These are phyloP conservation scores for Xerocomus minutiporus DNA, from an alignment of 1,284 basidiomycete species.

Conservation along the genomic window DNA sequence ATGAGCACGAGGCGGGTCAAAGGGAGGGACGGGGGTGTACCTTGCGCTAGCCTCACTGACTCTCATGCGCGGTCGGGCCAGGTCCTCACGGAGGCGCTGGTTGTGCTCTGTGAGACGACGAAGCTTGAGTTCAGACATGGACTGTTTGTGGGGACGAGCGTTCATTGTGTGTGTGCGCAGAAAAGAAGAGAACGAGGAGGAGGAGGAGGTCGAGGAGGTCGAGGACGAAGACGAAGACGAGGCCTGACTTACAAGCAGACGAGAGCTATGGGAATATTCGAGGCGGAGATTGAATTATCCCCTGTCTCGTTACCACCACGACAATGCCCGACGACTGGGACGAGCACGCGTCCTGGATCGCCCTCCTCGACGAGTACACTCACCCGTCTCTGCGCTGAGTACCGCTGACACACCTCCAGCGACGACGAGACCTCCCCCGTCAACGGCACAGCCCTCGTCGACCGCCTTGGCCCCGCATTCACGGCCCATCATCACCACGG, in stretches of 20 bases:
- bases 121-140: conserved; percentile 82
- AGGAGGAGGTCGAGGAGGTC: not conserved
- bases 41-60: conserved; percentile 74
- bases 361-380: conserved; percentile 28
- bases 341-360: conserved; percentile 26
- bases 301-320: conserved; percentile 6
- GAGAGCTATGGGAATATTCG: conserved; percentile 11
- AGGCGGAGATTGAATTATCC: conserved; percentile 25
- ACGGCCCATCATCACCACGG: conserved; percentile 14
- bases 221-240: conserved; percentile 4
- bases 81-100: conserved; percentile 68
- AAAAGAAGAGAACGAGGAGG: conserved; percentile 9
- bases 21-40: conserved; percentile 37
- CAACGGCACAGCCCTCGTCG: conserved; percentile 20
- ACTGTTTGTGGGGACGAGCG: conserved; percentile 54
- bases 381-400: not conserved
- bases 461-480: conserved; percentile 29
- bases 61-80: conserved; percentile 66
- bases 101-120: conserved; percentile 79
- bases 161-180: conserved; percentile 38
- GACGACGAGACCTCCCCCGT: conserved; percentile 10
- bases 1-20: not conserved
- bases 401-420: conserved; percentile 10
- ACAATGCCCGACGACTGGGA: conserved; percentile 26
- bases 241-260: not conserved